A percentile compares a stretch with the other conserved stretches of the same genome.
These are phyloP conservation scores for Mitosporidium daphniae DNA, from an alignment of 371 early-diverging fungal species.

Conservation along the genomic window DNA sequence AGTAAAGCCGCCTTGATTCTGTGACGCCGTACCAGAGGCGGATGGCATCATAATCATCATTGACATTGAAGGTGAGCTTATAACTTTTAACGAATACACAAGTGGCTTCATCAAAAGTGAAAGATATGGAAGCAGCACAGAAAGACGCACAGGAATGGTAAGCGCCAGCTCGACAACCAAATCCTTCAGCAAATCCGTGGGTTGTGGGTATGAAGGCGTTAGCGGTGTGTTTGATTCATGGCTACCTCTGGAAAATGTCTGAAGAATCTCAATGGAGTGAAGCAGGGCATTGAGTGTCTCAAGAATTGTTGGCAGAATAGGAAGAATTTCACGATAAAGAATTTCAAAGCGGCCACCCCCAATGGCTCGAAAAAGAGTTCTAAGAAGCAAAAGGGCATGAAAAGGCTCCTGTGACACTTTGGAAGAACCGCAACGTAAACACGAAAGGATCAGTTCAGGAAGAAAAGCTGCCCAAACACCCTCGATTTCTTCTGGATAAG, in stretches of 20 bases:
- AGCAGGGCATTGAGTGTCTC: constrained; percentile 46
- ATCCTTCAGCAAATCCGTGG: constrained; percentile 52
- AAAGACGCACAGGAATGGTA: constrained; percentile 75
- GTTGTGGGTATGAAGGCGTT: constrained; percentile 35
- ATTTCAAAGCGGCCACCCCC: constrained; percentile 29
- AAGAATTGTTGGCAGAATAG: constrained; percentile 44
- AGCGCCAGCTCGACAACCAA: constrained; percentile 34
- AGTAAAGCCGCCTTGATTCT: too few species aligned
- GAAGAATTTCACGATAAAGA: constrained; percentile 58
- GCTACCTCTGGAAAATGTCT: too few species aligned
- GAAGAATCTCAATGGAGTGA: too few species aligned
- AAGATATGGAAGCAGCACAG: constrained; percentile 62
- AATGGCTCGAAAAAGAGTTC: constrained; percentile 57
- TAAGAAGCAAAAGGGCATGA: constrained; percentile 54
- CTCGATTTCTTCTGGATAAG: constrained; percentile 66
- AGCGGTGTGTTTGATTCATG: too few species aligned
- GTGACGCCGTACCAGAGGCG: too few species aligned
- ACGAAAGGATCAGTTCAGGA: constrained; percentile 41
- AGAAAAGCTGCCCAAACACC: constrained; percentile 49
- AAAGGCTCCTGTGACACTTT: constrained; percentile 38
- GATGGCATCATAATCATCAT: too few species aligned
- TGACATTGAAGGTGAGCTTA: too few species aligned
- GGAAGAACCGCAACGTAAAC: too few species aligned
- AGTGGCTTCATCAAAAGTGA: constrained; percentile 74
- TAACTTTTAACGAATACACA: constrained; percentile 50